Evolutionary conservation across 192 early-diverging fungal genomes (phyloP).

Genomic region (Linnemannia zychae): DNA sequence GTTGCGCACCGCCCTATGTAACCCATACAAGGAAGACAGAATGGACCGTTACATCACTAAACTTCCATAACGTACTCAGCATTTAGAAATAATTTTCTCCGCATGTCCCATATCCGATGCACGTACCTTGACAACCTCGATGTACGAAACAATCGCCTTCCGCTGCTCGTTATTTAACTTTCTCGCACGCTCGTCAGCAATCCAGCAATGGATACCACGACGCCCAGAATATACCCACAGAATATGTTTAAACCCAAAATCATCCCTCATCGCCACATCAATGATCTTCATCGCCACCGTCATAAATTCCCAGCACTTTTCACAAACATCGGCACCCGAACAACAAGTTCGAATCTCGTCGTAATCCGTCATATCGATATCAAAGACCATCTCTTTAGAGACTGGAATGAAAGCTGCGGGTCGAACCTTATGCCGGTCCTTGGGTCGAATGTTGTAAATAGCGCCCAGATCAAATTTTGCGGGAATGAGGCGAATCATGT

Average conservation of each 20-base stretch:
- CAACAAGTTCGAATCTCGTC: conserved; percentile 98
- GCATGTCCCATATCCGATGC: not conserved
- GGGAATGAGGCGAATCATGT: conserved; percentile 83
- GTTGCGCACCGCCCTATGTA: conserved; percentile 80
- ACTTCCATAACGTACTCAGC: not conserved
- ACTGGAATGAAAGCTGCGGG: conserved; percentile 81
- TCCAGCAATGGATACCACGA: conserved; percentile 99
- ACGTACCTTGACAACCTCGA: conserved; percentile 78
- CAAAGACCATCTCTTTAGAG: conserved; percentile 95
- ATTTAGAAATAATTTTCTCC: conserved; percentile 3
- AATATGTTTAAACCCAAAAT: conserved; percentile 95
- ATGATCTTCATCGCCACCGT: conserved; percentile 90
- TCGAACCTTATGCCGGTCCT: conserved; percentile 82
- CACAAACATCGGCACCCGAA: conserved; percentile 88
- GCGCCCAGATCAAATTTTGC: conserved; percentile 98
- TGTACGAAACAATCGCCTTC: conserved; percentile 85
- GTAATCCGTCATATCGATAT: conserved; percentile 99
- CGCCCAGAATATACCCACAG: conserved; percentile 98
- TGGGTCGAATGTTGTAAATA: conserved; percentile 87
- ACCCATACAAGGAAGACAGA: not conserved
- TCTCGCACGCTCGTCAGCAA: conserved; percentile 91
- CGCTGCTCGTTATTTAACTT: conserved; percentile 82
- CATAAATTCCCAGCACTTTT: conserved; percentile 96
- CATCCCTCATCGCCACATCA: conserved; percentile 83
- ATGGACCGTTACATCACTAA: not conserved